phyloP scores from a whole-genome alignment of 306 rosid species.

The Quercus glauca region DNA sequence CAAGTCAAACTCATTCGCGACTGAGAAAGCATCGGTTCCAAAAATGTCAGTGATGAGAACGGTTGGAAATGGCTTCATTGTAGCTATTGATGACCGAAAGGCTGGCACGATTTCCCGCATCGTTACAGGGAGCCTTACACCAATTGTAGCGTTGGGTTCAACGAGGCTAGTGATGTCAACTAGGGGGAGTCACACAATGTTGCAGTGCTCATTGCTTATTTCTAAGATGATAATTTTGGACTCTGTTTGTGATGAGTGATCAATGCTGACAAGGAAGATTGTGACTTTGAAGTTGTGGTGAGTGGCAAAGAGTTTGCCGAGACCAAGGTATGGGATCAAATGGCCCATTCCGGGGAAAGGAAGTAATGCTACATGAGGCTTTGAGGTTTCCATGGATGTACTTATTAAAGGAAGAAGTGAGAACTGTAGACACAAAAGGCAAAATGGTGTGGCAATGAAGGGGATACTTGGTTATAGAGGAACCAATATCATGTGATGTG shows the following conservation, averaged over 20 bases:
- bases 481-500: no score
- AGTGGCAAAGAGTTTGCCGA: conserved; percentile 31
- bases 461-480: no score
- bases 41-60: conserved; percentile 51
- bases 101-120: conserved; percentile 29
- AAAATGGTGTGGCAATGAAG: no score
- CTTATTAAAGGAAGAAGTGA: no score
- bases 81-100: conserved; percentile 13
- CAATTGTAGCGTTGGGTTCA: not conserved
- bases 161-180: not conserved
- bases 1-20: conserved; percentile 53
- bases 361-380: conserved; percentile 35
- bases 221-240: not conserved
- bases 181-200: no score
- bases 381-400: conserved; percentile 7
- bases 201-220: not conserved
- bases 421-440: no score
- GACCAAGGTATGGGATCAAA: conserved; percentile 47
- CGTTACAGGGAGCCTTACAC: not conserved
- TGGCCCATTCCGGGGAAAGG: conserved; percentile 5
- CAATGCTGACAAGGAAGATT: conserved; percentile 28
- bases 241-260: conserved; percentile 28
- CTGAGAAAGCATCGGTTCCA: conserved; percentile 33
- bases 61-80: conserved; percentile 20
- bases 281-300: conserved; percentile 33